A percentile compares a stretch with the other conserved stretches of the same genome.
Conservation (phyloP, 345 rosid species). For the Euphorbia peplus region DNA sequence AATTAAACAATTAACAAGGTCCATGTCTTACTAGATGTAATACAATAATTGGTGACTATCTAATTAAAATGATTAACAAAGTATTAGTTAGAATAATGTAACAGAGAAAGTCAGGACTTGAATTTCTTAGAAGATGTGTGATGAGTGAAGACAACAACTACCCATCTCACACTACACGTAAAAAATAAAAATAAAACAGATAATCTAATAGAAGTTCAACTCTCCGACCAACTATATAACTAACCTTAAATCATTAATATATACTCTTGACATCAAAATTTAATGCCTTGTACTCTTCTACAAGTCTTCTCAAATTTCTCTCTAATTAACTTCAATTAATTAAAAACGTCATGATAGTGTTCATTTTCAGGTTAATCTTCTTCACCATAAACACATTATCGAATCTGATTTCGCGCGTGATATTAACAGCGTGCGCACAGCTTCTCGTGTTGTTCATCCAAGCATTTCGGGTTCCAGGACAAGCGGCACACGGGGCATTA, state of each 20-base stretch:
- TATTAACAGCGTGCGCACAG: slow-evolving; percentile 26
- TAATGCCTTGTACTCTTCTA: not conserved
- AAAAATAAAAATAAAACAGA: too few relatives aligned
- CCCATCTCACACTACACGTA: slow-evolving; percentile 7
- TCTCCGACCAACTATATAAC: slow-evolving; percentile 10
- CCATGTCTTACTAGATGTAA: not conserved
- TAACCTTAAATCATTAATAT: not conserved
- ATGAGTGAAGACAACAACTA: slow-evolving; percentile 25
- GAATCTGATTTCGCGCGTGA: slow-evolving; percentile 23
- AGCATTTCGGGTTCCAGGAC: slow-evolving; percentile 30
- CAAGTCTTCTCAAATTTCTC: slow-evolving; percentile 6
- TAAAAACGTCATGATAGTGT: slow-evolving; percentile 20
- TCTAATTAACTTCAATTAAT: not conserved
- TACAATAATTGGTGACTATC: not conserved
- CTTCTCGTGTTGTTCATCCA: slow-evolving; percentile 30
- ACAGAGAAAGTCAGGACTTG: not conserved
- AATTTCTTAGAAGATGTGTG: slow-evolving; percentile 18
- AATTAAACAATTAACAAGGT: not conserved
- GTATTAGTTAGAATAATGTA: slow-evolving; percentile 12
- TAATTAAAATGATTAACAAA: not conserved
- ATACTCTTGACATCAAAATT: not conserved
- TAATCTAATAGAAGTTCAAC: slow-evolving; percentile 10
- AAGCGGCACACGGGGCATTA: slow-evolving; percentile 32
- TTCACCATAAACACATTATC: slow-evolving; percentile 16
- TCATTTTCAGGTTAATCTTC: slow-evolving; percentile 29